Percentiles rank a stretch among this genome's conserved stretches.
Conservation (phyloP, 192 early-diverging fungal species). For the Jimgerdemannia flammicorona region DNA sequence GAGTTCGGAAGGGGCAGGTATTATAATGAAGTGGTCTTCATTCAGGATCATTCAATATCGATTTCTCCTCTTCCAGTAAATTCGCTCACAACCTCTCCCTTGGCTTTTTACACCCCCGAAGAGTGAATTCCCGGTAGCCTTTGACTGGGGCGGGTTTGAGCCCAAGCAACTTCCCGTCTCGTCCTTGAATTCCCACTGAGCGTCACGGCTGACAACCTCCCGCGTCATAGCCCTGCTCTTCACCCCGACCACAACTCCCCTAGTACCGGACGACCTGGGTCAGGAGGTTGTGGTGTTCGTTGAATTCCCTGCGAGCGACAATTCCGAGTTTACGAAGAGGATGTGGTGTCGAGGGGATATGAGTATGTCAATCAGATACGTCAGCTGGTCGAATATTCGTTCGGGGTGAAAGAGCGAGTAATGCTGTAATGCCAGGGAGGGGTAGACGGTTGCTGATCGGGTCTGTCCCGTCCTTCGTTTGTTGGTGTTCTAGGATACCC, state of each 20-base stretch:
- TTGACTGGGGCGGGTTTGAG: constrained; percentile 47
- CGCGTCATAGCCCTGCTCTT: constrained; percentile 30
- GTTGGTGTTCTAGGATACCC: constrained; percentile 56
- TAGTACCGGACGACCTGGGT: constrained; percentile 21
- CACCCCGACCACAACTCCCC: constrained; percentile 23
- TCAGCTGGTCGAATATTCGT: too few species aligned
- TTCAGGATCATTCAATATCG: too few species aligned
- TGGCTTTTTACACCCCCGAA: constrained; percentile 81
- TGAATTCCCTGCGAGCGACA: constrained; percentile 83
- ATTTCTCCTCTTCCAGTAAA: too few species aligned
- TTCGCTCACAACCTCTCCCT: constrained; percentile 75
- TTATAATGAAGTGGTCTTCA: too few species aligned
- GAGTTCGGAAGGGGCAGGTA: too few species aligned
- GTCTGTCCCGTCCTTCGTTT: background rate
- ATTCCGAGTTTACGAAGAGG: constrained; percentile 66
- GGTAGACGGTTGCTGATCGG: too few species aligned
- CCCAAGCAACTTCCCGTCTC: constrained; percentile 38
- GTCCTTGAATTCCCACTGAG: background rate
- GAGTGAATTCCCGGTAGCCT: constrained; percentile 41
- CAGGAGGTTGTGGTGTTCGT: constrained; percentile 71
- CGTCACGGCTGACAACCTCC: too few species aligned
- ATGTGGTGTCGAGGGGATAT: constrained; percentile 63
- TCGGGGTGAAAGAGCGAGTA: background rate
- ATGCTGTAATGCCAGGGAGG: background rate
- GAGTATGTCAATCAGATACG: constrained; percentile 63